Conservation (phyloP, 345 rosid genomes). For the Pugionium cornutum region DNA sequence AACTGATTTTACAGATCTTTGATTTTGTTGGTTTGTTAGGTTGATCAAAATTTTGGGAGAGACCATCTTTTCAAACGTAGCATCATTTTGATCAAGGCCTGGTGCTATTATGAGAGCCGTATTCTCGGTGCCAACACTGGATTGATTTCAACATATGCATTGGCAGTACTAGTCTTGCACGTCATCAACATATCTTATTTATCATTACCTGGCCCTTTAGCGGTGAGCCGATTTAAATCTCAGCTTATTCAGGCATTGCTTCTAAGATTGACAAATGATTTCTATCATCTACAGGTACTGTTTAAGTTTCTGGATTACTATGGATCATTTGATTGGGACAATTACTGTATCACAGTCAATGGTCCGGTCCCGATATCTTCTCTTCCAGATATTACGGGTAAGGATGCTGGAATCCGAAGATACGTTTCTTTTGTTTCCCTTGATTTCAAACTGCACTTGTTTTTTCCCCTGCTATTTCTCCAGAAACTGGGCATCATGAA, state of each 20-base stretch:
- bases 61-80: constrained; percentile 83
- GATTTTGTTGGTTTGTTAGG: constrained; percentile 43
- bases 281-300: constrained; percentile 54
- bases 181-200: constrained; percentile 66
- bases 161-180: constrained; percentile 68
- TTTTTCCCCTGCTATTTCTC: constrained; percentile 6
- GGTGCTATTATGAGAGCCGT: constrained; percentile 94
- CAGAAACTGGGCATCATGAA: constrained; percentile 35
- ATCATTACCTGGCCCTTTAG: constrained; percentile 67
- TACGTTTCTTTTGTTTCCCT: background rate
- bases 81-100: constrained; percentile 72
- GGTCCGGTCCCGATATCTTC: constrained; percentile 65
- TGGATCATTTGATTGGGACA: constrained; percentile 76
- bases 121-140: constrained; percentile 84
- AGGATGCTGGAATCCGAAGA: constrained; percentile 29
- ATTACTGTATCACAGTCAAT: constrained; percentile 52
- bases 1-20: constrained; percentile 11
- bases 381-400: constrained; percentile 57
- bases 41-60: constrained; percentile 58
- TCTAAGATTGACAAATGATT: background rate
- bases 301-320: constrained; percentile 70
- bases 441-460: background rate
- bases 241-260: background rate
- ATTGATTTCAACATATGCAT: constrained; percentile 78
- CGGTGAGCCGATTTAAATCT: constrained; percentile 46